Conservation (phyloP, 805 yeast genomes). For the Starmerella floris region DNA sequence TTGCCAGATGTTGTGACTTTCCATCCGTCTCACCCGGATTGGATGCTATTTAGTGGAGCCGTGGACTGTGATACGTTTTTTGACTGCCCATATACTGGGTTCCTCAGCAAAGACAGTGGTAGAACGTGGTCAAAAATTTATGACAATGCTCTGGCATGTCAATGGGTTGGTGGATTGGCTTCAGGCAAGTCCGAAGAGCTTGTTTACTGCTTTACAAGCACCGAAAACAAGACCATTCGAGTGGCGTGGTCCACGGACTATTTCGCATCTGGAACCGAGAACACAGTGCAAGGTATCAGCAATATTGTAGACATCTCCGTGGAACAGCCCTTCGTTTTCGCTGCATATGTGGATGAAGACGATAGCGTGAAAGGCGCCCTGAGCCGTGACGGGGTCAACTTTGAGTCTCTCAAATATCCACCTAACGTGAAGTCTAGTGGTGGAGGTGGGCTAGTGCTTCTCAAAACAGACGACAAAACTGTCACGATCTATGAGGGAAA, state of each 20-base stretch:
- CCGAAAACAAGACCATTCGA: neutral
- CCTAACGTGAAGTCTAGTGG: conserved; percentile 43
- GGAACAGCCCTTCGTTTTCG: conserved; percentile 57
- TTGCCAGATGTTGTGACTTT: conserved; percentile 38
- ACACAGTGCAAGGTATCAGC: conserved; percentile 36
- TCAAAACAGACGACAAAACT: conserved; percentile 59
- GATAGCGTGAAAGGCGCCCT: conserved; percentile 50
- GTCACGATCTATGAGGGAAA: conserved; percentile 49
- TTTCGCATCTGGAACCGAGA: conserved; percentile 27
- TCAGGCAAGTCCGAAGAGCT: conserved; percentile 36
- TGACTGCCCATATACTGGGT: conserved; percentile 45
- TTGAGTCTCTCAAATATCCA: conserved; percentile 74
- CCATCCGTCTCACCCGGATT: conserved; percentile 41
- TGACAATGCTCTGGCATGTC: conserved; percentile 47
- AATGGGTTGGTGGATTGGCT: conserved; percentile 48
- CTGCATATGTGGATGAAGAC: conserved; percentile 39
- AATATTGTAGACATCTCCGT: conserved; percentile 61
- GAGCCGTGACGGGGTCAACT: conserved; percentile 61
- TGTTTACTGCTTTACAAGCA: conserved; percentile 44
- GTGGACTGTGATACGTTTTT: conserved; percentile 40
- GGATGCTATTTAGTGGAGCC: conserved; percentile 59
- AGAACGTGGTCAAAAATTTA: conserved; percentile 41
- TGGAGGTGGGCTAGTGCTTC: conserved; percentile 63
- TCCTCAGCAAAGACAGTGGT: conserved; percentile 58
- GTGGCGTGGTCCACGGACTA: conserved; percentile 43